Conservation (phyloP, 352 stramenopile genomes). For the Hyaloperonospora arabidopsidis region DNA sequence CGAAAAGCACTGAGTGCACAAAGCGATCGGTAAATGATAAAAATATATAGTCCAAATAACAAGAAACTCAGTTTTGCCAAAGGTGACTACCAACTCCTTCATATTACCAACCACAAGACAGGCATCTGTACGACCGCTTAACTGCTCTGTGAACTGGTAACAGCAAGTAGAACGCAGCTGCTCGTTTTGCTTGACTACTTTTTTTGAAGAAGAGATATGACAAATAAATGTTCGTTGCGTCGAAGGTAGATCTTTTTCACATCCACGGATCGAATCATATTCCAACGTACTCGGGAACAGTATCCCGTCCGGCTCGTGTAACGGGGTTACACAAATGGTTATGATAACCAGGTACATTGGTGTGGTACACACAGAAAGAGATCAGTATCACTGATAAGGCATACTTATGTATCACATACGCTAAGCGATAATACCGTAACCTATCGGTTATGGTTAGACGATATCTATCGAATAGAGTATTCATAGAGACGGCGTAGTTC, state of each 20-base stretch:
- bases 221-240: constrained; percentile 8
- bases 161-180: constrained; percentile 56
- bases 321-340: no score
- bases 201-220: constrained; percentile 14
- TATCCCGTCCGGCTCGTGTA: constrained; percentile 43
- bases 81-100: constrained; percentile 82
- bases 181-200: constrained; percentile 27
- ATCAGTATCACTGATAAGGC: no score
- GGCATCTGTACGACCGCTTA: constrained; percentile 60
- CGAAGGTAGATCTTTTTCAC: constrained; percentile 10
- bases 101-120: constrained; percentile 77
- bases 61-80: constrained; percentile 79
- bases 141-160: constrained; percentile 55
- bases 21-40: constrained; percentile 53
- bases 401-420: no score
- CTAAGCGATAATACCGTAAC: no score
- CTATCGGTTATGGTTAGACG: no score
- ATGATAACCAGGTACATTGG: no score
- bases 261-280: constrained; percentile 40
- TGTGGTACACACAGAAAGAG: no score
- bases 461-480: no score
- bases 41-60: constrained; percentile 48
- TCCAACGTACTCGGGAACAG: constrained; percentile 30
- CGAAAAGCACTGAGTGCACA: constrained; percentile 78
- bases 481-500: no score